Percentiles rank a stretch among this genome's conserved stretches.
These are phyloP conservation scores for Metarhizium humberi DNA, from an alignment of 2,329 filamentous ascomycete species.

Conservation along the genomic window DNA sequence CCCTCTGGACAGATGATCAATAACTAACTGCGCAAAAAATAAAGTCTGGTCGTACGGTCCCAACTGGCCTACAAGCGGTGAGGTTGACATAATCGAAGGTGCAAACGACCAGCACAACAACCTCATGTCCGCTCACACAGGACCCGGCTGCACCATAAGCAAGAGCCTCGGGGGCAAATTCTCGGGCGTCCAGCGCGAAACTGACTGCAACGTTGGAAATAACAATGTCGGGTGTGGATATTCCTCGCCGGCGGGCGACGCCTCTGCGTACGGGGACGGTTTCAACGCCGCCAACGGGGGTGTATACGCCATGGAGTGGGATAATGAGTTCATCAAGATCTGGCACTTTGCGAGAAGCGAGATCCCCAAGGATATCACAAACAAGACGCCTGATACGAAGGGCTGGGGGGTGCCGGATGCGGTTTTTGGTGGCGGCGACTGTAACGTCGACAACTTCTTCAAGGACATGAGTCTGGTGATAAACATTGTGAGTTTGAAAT, in stretches of 20 bases:
- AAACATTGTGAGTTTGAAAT: conserved; percentile 42
- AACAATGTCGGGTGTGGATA: conserved; percentile 37
- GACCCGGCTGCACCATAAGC: conserved; percentile 20
- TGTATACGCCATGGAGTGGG: conserved; percentile 66
- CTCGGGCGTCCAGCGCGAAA: conserved; percentile 17
- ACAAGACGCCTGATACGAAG: conserved; percentile 49
- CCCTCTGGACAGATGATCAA: background rate
- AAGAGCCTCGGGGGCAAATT: conserved; percentile 11
- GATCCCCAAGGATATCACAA: conserved; percentile 57
- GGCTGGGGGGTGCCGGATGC: conserved; percentile 62
- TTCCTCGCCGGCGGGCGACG: conserved; percentile 28
- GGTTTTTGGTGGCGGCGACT: conserved; percentile 54
- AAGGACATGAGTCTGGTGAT: conserved; percentile 62
- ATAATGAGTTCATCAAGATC: conserved; percentile 54
- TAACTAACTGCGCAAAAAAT: background rate
- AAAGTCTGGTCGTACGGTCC: conserved; percentile 43
- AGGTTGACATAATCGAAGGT: conserved; percentile 64
- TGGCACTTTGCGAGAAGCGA: conserved; percentile 65
- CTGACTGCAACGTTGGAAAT: conserved; percentile 27
- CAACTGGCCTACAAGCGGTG: conserved; percentile 54
- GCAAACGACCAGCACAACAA: conserved; percentile 53
- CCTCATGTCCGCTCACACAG: conserved; percentile 53
- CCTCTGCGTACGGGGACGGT: conserved; percentile 45
- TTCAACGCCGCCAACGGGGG: conserved; percentile 62
- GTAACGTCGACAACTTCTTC: conserved; percentile 59